Conservation (phyloP, 1,284 basidiomycete genomes). For the Microbotryum saponariae region DNA sequence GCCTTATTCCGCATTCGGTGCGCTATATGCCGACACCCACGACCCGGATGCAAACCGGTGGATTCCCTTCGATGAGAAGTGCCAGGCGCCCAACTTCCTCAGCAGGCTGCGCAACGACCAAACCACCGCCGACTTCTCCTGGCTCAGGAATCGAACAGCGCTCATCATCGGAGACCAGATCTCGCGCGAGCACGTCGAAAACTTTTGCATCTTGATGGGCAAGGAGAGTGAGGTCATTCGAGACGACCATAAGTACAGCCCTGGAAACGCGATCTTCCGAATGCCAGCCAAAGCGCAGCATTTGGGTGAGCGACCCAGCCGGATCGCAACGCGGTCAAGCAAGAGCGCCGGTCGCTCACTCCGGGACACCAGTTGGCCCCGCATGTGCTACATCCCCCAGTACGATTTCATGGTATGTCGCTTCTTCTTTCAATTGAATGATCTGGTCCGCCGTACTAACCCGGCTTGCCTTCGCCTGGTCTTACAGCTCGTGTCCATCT, state of each 20-base stretch:
- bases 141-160: constrained; percentile 41
- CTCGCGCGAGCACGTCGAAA: constrained; percentile 40
- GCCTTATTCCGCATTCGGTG: constrained; percentile 31
- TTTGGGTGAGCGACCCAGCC: constrained; percentile 16
- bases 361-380: constrained; percentile 39
- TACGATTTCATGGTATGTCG: constrained; percentile 39
- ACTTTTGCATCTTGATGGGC: constrained; percentile 42
- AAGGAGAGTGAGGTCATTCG: constrained; percentile 38
- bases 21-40: constrained; percentile 29
- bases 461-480: not conserved
- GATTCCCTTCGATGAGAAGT: constrained; percentile 28
- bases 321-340: constrained; percentile 13
- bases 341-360: constrained; percentile 18
- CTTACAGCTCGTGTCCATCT: constrained; percentile 39
- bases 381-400: constrained; percentile 42
- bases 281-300: constrained; percentile 22
- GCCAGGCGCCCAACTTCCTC: constrained; percentile 22
- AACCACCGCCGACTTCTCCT: constrained; percentile 28
- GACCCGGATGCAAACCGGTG: constrained; percentile 34
- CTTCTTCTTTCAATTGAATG: too few species aligned
- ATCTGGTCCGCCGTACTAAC: not conserved
- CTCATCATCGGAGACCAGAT: constrained; percentile 43
- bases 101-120: constrained; percentile 14
- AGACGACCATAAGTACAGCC: constrained; percentile 34
- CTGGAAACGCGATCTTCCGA: constrained; percentile 10